Evolutionary conservation across 139 green algal species (phyloP).

Genomic region (Chlamydomonas urium): DNA sequence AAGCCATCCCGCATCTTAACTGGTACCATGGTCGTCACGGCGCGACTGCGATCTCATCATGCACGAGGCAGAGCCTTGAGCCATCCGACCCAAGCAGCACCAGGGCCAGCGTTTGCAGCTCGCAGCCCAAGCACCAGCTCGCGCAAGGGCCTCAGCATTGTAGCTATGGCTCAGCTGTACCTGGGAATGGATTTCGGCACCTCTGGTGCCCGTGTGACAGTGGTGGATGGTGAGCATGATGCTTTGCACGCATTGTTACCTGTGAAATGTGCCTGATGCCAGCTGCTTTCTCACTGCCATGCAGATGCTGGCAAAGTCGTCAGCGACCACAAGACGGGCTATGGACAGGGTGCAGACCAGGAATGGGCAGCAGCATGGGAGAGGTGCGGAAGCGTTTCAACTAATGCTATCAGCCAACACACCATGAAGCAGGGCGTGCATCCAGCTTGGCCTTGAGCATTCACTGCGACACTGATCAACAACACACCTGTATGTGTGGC

Average conservation of each 20-base stretch:
- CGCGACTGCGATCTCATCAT: too few species aligned
- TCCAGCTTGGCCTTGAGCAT: too few species aligned
- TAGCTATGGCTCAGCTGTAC: constrained; percentile 30
- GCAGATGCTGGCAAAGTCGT: constrained; percentile 37
- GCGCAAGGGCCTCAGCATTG: not conserved
- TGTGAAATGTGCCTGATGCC: not conserved
- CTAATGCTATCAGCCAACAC: too few species aligned
- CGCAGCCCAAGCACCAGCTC: too few species aligned
- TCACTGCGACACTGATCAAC: too few species aligned
- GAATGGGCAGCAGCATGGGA: constrained; percentile 46
- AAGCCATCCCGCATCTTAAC: too few species aligned
- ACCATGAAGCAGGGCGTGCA: too few species aligned
- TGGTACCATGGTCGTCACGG: too few species aligned
- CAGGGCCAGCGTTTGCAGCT: too few species aligned
- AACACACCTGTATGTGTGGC: too few species aligned
- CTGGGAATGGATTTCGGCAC: constrained; percentile 91
- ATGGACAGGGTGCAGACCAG: constrained; percentile 14
- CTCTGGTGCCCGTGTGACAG: constrained; percentile 64
- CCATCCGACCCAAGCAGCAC: too few species aligned
- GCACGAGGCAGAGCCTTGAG: too few species aligned
- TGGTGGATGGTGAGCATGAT: constrained; percentile 66
- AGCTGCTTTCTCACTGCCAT: not conserved
- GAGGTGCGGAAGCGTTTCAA: constrained; percentile 21
- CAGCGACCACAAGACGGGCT: constrained; percentile 34
- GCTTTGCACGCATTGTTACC: not conserved